These are phyloP conservation scores for Erysimum cheiri DNA, from an alignment of 441 rosid species.

Conservation along the genomic window DNA sequence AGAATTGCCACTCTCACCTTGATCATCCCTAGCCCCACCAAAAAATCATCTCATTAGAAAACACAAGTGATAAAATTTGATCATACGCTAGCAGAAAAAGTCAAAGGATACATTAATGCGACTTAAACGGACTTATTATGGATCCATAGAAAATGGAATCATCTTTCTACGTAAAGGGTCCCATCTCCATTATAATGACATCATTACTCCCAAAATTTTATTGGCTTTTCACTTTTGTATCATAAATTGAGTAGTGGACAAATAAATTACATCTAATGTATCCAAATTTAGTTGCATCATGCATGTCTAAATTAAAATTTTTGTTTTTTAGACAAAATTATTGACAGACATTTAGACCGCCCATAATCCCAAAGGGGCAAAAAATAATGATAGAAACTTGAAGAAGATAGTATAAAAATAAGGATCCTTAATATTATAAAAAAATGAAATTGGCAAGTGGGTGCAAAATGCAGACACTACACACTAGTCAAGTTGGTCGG, in stretches of 20 bases:
- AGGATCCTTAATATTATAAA: neutral
- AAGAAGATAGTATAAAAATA: neutral
- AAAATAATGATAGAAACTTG: neutral
- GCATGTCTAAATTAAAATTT: neutral
- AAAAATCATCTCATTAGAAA: constrained; percentile 10
- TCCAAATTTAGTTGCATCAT: constrained; percentile 20
- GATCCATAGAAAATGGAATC: constrained; percentile 25
- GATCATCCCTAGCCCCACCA: constrained; percentile 36
- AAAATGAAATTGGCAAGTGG: constrained; percentile 29
- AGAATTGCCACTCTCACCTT: constrained; percentile 53
- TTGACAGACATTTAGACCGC: constrained; percentile 26
- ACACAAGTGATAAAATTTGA: neutral
- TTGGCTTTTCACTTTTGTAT: neutral
- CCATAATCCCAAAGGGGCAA: constrained; percentile 23
- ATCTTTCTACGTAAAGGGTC: constrained; percentile 24
- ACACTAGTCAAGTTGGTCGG: constrained; percentile 45
- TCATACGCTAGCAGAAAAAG: neutral
- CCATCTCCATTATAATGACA: constrained; percentile 32
- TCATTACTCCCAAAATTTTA: constrained; percentile 3
- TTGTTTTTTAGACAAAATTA: no score
- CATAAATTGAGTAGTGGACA: constrained; percentile 18
- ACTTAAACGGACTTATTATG: neutral
- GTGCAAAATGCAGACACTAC: constrained; percentile 9
- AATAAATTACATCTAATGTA: neutral
- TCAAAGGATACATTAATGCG: constrained; percentile 29